Percentiles rank a stretch among this genome's conserved stretches.
These are phyloP conservation scores for Fusarium xylarioides DNA, from an alignment of 2,329 filamentous ascomycete genomes.

Conservation along the genomic window DNA sequence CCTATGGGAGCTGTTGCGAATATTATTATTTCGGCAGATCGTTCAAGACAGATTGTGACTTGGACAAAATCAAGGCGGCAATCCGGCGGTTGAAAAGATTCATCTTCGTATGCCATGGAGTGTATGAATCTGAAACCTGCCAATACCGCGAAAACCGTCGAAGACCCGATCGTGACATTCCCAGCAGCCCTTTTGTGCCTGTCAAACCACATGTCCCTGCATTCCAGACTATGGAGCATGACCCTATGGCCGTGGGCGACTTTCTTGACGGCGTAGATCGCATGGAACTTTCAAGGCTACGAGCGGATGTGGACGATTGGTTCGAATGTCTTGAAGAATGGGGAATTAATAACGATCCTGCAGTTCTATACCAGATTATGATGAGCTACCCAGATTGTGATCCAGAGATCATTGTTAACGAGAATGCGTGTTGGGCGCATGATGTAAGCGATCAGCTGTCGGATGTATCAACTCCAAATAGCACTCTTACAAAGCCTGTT, in stretches of 20 bases:
- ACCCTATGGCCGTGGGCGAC: not conserved
- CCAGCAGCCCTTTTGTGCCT: not conserved
- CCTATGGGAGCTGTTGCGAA: not conserved
- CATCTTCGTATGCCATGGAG: not conserved
- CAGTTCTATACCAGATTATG: not conserved
- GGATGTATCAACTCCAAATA: not conserved
- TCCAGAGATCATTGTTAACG: not conserved
- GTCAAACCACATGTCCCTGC: not conserved
- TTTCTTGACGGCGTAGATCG: not conserved
- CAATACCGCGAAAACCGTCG: rapidly evolving
- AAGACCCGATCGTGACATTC: rapidly evolving
- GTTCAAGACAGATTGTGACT: not conserved
- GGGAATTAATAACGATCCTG: not conserved
- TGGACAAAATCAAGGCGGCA: not conserved
- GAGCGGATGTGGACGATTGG: not conserved
- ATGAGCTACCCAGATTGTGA: not conserved
- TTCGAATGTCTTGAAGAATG: not conserved
- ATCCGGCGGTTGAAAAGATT: not conserved
- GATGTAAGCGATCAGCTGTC: not conserved
- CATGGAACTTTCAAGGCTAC: rapidly evolving
- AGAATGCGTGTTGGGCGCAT: not conserved
- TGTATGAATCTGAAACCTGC: not conserved
- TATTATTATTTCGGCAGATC: not conserved
- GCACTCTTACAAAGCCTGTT: not conserved
- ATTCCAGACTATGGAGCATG: not conserved